Conservation (phyloP, 257 asterid species). For the Oldenlandia corymbosa region DNA sequence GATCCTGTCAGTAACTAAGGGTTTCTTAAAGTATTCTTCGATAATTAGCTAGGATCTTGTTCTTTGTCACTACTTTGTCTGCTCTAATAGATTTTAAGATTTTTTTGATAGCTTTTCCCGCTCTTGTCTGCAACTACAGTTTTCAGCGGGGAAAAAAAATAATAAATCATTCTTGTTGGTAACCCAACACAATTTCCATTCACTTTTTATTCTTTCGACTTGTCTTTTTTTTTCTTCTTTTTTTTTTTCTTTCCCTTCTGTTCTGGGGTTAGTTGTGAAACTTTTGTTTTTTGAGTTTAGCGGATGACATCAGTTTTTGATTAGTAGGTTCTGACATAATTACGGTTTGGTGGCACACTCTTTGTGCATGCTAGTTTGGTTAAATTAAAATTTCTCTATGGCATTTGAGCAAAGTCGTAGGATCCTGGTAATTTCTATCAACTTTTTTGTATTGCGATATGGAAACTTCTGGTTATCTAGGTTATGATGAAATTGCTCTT, state of each 20-base stretch:
- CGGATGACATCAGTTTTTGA: no score
- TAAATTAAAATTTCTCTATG: background rate
- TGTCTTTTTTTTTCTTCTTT: no score
- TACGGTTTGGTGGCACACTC: background rate
- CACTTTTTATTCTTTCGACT: background rate
- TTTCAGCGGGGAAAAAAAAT: background rate
- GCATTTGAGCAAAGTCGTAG: background rate
- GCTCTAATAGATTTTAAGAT: no score
- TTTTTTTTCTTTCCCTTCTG: no score
- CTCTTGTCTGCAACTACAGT: background rate
- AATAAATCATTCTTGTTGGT: background rate
- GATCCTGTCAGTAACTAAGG: background rate
- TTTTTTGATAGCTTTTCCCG: background rate
- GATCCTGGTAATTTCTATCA: background rate
- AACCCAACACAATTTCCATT: background rate
- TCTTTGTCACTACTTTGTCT: background rate
- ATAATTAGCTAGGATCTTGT: background rate
- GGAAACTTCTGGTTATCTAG: background rate
- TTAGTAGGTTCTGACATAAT: background rate
- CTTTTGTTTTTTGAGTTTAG: no score
- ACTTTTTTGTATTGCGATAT: background rate
- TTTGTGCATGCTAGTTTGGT: background rate
- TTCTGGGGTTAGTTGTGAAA: no score
- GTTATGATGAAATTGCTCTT: background rate
- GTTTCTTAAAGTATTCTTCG: background rate